Evolutionary conservation across 768 basidiomycete genomes (phyloP), one percentile per base, ranked within the genome.

Genomic region (Sporobolomyces roseus): DNA sequence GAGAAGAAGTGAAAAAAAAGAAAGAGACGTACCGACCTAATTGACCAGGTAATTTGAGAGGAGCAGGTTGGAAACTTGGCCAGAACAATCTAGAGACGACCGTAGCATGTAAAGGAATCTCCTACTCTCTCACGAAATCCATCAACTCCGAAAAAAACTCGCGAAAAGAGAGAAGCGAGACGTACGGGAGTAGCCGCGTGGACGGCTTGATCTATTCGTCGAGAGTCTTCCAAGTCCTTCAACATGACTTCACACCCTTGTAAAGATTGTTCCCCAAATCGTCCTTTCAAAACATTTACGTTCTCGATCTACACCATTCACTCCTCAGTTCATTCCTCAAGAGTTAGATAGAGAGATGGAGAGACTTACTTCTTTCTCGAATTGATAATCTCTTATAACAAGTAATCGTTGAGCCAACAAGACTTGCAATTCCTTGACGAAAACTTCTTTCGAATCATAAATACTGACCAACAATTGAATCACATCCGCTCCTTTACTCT

Each of bases 181-280:
- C 4, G 36, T 33, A 29, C 32, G 2, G 33, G 32, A 2, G 21
- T 41, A 75, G 87, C 41, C 0, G 86, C 83, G 73, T 94, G 91
- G 2, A 98, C 85, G 77, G 89, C 88, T n/a, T 85, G 85, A 77
- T 98, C 90, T 55, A 88, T 89, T 38, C 91, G 85, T 75, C 86
- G 88, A 46, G 94, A 96, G 78, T 98, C 93, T 4, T 91, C 88
- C 86, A 98, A 89, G 78, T 99, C 96, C 76, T 87, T 90, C 76
- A 98, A 81, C 96, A 99, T 98, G 62, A 99, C 93, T 77, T 98
- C 94, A 81, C 93, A 97, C 8, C 92, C 89, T 77, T 96, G 92
- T 63, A 99, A 79, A 3, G 92, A 87, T 1, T 87, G 83, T 75
- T 98, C 96, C 27, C 96, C 96, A 75, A 99, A 99, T 4, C 96